Evolutionary conservation across 208 protist species (phyloP), one percentile per base, ranked within the genome.

Genomic region (Leishmania arabica): DNA sequence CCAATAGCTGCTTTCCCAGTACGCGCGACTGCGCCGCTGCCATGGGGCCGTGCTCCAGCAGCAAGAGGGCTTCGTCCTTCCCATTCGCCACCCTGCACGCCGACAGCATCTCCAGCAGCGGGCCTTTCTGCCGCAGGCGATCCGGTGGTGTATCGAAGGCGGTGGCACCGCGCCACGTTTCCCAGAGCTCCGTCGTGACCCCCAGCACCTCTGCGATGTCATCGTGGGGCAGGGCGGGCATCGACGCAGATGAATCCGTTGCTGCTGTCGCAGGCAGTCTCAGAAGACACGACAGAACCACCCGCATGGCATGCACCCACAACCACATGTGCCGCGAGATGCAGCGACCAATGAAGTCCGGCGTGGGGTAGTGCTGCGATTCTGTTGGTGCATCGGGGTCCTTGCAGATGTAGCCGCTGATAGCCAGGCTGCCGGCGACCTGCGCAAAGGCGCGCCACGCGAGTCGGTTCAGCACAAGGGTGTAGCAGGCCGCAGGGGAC

Each of bases 401-500:
- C 8, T 64, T 76, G 75, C 3, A 66, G 65, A 86, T 80, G 78
- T 82, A 82, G 53, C 83, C 78, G 60, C 83, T 86, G 68, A 86
- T 82, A 11, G 74, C 83, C 49, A 86, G 64, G 51, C 56, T 80
- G 73, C 78, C 83, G 75, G 66, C 27, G 31, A 86, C 21, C 58
- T 82, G 78, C 34, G 15, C 53, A 3, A 86, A 54, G 74, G 83
- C 83, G 15, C 83, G 83, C 78, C 78, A 83, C 62, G 83, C 83
- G 37, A 82, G 73, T 34, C 83, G 83, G 83, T 79, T 83, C 27
- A 86, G 6, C 17, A 82, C 82, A 24, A 85, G 77, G n/a, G 82
- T 81, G 75, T 76, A 78, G 76, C 77, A 75, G 19, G 74, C 84
- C 5, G 75, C 79, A 49, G 83, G 75, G n/a, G 66, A 60, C 49